Evolutionary conservation across 2,329 filamentous ascomycete species (phyloP), one percentile per base, ranked within the genome.

Genomic region (Neoscytalidium dimidiatum): DNA sequence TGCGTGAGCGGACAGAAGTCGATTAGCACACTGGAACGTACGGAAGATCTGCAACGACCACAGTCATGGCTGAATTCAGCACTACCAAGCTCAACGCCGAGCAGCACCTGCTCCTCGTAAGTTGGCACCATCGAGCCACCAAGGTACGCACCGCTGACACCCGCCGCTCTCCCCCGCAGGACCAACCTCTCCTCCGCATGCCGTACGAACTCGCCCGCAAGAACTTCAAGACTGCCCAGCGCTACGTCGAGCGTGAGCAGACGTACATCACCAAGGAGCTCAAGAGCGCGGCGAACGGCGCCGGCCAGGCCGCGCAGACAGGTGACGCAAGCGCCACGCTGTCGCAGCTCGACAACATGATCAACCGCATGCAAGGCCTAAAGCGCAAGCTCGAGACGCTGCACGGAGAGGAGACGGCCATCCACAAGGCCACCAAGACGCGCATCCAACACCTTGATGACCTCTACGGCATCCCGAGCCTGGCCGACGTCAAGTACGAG

Each of bases 401-500:
- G 66, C 89, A 94, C 62, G 88, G 90, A 44, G 94, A 97, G 73
- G 94, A 98, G 78, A 84, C 85, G 64, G 83, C 85, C 17, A 84
- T 97, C 14, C 91, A 96, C 73, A 83, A 84, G 6, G 90, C 96
- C 72, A 87, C 91, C 31, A 86, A 88, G 62, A 90, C 91, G 68
- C 87, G 95, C 33, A 88, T 96, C 66, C 82, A 86, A 28, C 94
- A 99, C 78, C 82, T 99, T 35, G 86, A 92, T 69, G 88, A 93
- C 70, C 83, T 99, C 4, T 92, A 95, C 76, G 79, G 85, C 49
- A 92, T 98, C 71, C 86, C 90, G 65, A 91, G 88, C 67, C 83
- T 97, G 67, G 91, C 92, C 61, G 95, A 99, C 75, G 92, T 96
- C 70, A 92, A 92, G 74, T 99, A 98, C 79, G 94, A 98, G 74